Evolutionary conservation across 768 basidiomycete species (phyloP), one percentile per base, ranked within the genome.

Genomic region (Tricholoma furcatifolium): DNA sequence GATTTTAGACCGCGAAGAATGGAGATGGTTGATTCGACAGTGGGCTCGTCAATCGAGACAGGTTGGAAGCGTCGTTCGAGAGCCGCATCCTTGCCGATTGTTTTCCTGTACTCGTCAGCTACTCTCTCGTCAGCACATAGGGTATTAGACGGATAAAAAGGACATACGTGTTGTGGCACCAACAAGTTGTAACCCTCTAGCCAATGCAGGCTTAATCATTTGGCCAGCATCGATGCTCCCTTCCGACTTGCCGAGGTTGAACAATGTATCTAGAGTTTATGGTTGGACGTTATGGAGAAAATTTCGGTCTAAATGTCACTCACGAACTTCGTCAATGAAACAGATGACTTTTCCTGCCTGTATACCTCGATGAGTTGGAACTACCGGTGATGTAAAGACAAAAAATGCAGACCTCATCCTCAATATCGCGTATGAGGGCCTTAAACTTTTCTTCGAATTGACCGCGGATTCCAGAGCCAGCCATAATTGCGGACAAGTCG

Each of bases 361-460:
- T 17, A n/a, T 55, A 31, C 23, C 21, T 45, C 39, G 18, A 21
- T 18, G 6, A 44, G 20, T 20, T 49, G 21, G 15, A 17, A 46
- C 51, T 58, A 46, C 65, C 24, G 0, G 20, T n/a, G 15, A 18
- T n/a, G 55, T 12, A 20, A 32, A 60, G 53, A 43, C 6, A 1
- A 24, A 67, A 62, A 38, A 32, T 60, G 65, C 75, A 43, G 48
- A 79, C 84, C 74, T 92, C 88, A 11, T 85, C 89, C 65, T 94
- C 92, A 52, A 97, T 95, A 62, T 97, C 93, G 23, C 81, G 81
- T n/a, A 96, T 73, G 1, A 97, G 74, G 0, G 84, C 87, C 66
- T 95, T 94, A 79, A 95, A 94, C 60, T 93, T 93, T 67, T 92
- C 91, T 60, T 97, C 93, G 48, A 95, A 95, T 60, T 93, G 90